Evolutionary conservation across 176 grass and related monocot species (phyloP).

Genomic region (Rhipidocladum racemiflorum): DNA sequence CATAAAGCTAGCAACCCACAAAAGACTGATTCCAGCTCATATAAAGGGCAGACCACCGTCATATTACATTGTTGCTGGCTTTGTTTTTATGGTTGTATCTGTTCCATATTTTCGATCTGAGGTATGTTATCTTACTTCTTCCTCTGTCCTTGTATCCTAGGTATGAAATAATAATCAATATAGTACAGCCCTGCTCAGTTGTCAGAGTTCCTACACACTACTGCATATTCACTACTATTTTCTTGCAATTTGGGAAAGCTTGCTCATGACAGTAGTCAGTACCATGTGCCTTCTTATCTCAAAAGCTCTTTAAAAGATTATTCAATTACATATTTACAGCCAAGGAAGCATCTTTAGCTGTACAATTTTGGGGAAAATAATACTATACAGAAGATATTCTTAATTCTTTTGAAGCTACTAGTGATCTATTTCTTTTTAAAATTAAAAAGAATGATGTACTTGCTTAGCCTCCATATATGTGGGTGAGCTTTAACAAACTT

Average conservation of each 20-base stretch:
- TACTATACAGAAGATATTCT: not conserved
- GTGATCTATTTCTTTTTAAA: not conserved
- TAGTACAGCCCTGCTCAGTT: not conserved
- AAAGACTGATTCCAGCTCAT: slow-evolving; percentile 89
- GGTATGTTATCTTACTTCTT: slow-evolving; percentile 40
- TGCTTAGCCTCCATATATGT: not conserved
- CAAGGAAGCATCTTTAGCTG: not conserved
- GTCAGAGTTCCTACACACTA: not conserved
- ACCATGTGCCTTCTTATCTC: not conserved
- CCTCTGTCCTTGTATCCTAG: not conserved
- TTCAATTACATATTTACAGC: not conserved
- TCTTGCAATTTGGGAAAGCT: not conserved
- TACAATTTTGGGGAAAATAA: not conserved
- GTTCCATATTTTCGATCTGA: slow-evolving; percentile 97
- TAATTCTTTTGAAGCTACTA: not conserved
- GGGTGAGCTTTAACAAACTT: not conserved
- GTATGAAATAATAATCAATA: not conserved
- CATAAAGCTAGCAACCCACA: slow-evolving; percentile 87
- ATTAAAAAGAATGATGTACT: not conserved
- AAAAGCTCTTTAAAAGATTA: not conserved
- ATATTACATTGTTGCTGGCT: slow-evolving; percentile 98
- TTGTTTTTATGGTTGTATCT: slow-evolving; percentile 79
- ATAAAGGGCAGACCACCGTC: slow-evolving; percentile 82
- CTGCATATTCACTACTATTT: not conserved
- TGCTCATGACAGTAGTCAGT: not conserved